Percentiles rank a stretch among this genome's conserved stretches.
Conservation (phyloP, 1,284 basidiomycete species). For the Irpex rosettiformis region DNA sequence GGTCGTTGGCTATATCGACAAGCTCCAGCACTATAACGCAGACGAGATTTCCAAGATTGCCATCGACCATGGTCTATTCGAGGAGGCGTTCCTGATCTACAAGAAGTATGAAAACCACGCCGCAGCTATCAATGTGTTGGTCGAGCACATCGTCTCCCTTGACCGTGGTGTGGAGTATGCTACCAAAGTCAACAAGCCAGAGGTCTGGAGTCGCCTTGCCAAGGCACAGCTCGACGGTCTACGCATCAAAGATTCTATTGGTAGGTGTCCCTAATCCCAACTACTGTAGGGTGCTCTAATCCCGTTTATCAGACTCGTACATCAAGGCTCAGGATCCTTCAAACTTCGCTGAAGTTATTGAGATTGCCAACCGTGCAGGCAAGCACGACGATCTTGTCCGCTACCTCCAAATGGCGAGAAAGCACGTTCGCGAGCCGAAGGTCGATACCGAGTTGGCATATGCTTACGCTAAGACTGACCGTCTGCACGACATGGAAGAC, state of each 20-base stretch:
- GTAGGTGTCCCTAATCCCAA: conserved; percentile 43
- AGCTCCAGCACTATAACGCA: conserved; percentile 92
- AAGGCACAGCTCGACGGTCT: conserved; percentile 99
- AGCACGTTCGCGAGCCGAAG: conserved; percentile 93
- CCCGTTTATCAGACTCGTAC: conserved; percentile 77
- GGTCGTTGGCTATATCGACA: conserved; percentile 98
- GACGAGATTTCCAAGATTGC: conserved; percentile 97
- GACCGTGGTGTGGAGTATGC: conserved; percentile 97
- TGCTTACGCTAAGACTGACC: conserved; percentile 96
- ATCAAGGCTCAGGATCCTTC: conserved; percentile 97
- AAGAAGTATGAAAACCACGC: conserved; percentile 93
- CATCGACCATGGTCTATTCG: conserved; percentile 93
- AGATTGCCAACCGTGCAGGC: conserved; percentile 93
- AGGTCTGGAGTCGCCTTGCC: conserved; percentile 95
- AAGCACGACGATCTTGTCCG: conserved; percentile 98
- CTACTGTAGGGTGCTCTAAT: not conserved
- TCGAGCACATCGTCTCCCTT: conserved; percentile 97
- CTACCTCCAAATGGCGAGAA: conserved; percentile 99
- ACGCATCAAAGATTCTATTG: conserved; percentile 97
- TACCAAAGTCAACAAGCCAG: conserved; percentile 94
- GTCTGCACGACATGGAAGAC: conserved; percentile 99
- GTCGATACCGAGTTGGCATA: conserved; percentile 98
- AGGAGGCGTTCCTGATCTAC: conserved; percentile 96
- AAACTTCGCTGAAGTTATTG: conserved; percentile 96
- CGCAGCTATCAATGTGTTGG: conserved; percentile 95